phyloP scores from a whole-genome alignment of 2,329 filamentous ascomycete genomes.

The Aspergillus tamarii region DNA sequence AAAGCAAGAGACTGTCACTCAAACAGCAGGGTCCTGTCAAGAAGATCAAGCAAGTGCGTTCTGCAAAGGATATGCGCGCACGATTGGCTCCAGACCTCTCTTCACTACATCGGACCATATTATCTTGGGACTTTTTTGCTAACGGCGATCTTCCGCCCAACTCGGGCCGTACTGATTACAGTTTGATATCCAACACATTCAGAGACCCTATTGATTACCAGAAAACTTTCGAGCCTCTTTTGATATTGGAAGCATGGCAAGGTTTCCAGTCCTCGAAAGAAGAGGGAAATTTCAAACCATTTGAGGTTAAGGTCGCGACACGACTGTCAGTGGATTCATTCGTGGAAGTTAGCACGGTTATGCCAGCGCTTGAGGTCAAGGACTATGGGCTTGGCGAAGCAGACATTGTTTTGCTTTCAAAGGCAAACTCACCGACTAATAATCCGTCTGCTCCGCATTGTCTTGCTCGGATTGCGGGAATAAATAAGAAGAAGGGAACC shows the following conservation, averaged over 20 bases:
- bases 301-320: conserved; percentile 85
- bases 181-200: conserved; percentile 77
- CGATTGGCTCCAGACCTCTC: conserved; percentile 88
- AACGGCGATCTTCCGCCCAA: conserved; percentile 81
- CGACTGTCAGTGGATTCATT: conserved; percentile 91
- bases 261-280: conserved; percentile 88
- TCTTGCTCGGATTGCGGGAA: conserved; percentile 79
- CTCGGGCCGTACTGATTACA: conserved; percentile 70
- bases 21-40: conserved; percentile 74
- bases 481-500: conserved; percentile 76
- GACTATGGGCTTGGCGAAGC: conserved; percentile 77
- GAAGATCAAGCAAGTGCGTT: conserved; percentile 78
- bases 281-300: conserved; percentile 77
- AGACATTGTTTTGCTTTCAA: conserved; percentile 86
- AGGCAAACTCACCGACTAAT: conserved; percentile 69
- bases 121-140: conserved; percentile 95
- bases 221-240: conserved; percentile 83
- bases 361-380: conserved; percentile 70
- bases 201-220: conserved; percentile 77
- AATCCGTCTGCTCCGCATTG: conserved; percentile 73
- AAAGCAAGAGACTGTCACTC: conserved; percentile 52
- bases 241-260: conserved; percentile 94
- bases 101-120: conserved; percentile 78
- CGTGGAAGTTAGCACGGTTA: conserved; percentile 83
- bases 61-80: conserved; percentile 90